Base-by-base conservation (phyloP, 2,329 filamentous ascomycete genomes). In the Monilinia polystroma region DNA sequence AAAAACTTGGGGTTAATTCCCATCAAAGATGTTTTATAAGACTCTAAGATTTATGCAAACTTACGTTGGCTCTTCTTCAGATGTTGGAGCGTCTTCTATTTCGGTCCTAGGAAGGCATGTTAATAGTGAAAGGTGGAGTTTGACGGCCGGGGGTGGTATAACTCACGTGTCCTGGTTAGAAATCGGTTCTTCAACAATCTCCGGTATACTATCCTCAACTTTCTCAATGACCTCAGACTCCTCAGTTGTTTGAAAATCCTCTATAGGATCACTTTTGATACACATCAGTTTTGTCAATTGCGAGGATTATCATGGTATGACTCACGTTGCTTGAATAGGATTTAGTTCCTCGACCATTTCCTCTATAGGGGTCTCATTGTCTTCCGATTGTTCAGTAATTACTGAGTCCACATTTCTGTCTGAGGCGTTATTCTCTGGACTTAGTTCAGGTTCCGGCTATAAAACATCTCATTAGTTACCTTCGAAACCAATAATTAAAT, bases 341-440 rank as follows among this genome's bases (percentile, higher is more conserved):
- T 0, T 16, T 2, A 12, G 29, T 18, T 38, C 12, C 16, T 60
- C 43, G 8, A 23, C 11, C 1, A 26, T 6, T 7, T 7, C 45
- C 16, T 2, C 3, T 3, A 1, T 11, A 10, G 2, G 2, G 23
- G 6, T 11, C 4, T 23, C 29, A 23, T 2, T 35, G 4, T 23
- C 43, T n/a, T 35, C 11, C n/a, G 6, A 16, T 32, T 32, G 7
- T 43, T 49, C 7, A 29, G 43, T 3, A 23, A 14, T 0, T n/a
- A 35, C 43, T 4, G 29, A 10, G 14, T 59, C 41, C 7, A 7
- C 3, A 4, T 49, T 55, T 4, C 32, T 35, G 4, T 11, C 2
- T 49, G 20, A 2, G 12, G 16, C 7, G 2, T 18, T 41, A 2
- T 2, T 6, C 16, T 49, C 57, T 26, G 10, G 12, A 4, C 3